Conservation (phyloP, 257 asterid species). For the Hygrophila difformis region DNA sequence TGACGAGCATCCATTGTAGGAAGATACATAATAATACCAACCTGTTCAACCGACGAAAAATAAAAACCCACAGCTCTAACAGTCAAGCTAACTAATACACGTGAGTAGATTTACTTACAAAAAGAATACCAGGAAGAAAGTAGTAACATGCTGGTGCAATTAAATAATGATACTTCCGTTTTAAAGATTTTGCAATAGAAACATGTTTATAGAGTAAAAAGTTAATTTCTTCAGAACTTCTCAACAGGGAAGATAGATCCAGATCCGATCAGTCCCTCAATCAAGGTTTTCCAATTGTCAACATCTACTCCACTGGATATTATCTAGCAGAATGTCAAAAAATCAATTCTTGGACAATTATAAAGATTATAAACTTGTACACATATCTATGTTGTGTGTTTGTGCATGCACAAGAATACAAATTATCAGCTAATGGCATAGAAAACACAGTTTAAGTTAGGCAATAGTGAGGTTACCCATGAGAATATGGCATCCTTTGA, state of each 20-base stretch:
- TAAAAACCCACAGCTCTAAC: no score
- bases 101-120: no score
- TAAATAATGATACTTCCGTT: not conserved
- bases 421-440: not conserved
- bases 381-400: not conserved
- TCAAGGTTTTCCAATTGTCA: not conserved
- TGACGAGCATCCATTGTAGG: conserved; percentile 83
- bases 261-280: not conserved
- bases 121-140: no score
- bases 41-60: conserved; percentile 34
- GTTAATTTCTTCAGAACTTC: no score
- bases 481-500: conserved; percentile 71
- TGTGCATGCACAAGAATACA: no score
- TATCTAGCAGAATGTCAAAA: not conserved
- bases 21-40: conserved; percentile 97
- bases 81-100: no score
- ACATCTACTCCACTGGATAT: not conserved
- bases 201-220: not conserved
- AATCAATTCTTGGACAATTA: not conserved
- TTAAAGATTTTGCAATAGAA: not conserved
- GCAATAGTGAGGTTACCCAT: conserved; percentile 49
- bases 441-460: not conserved
- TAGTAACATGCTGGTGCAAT: not conserved
- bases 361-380: not conserved
- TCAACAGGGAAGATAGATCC: not conserved